phyloP scores from a whole-genome alignment of 2,329 filamentous ascomycete genomes.

The Penicillium carneum region DNA sequence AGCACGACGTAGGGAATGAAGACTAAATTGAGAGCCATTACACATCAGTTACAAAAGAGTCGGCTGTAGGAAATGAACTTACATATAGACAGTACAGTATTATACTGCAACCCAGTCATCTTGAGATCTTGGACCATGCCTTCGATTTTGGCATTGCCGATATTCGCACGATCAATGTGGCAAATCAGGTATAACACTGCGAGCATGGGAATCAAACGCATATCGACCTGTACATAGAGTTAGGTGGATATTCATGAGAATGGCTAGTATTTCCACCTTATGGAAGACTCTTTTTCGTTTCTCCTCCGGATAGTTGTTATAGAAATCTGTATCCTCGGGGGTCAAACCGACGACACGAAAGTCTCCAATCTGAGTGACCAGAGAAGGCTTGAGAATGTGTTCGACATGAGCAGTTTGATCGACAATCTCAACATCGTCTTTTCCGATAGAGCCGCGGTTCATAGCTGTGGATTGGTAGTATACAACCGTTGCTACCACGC shows the following conservation, averaged over 20 bases:
- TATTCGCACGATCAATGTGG: slow-evolving; percentile 29
- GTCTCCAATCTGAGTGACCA: background rate
- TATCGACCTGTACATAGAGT: slow-evolving; percentile 15
- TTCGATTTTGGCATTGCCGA: slow-evolving; percentile 32
- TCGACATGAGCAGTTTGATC: slow-evolving; percentile 21
- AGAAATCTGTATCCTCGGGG: slow-evolving; percentile 26
- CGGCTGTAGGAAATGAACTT: background rate
- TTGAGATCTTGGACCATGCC: slow-evolving; percentile 23
- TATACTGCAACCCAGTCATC: slow-evolving; percentile 29
- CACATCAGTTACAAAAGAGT: too few species aligned
- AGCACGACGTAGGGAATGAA: slow-evolving; percentile 30
- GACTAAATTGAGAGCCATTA: background rate
- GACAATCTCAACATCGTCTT: slow-evolving; percentile 21
- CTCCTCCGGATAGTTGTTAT: slow-evolving; percentile 16
- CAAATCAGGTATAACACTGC: slow-evolving; percentile 28
- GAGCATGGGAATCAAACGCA: slow-evolving; percentile 29
- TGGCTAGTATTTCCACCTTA: slow-evolving; percentile 9
- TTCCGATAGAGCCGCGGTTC: slow-evolving; percentile 17
- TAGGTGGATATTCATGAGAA: background rate
- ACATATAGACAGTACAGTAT: slow-evolving; percentile 25
- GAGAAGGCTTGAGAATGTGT: slow-evolving; percentile 16
- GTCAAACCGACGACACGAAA: slow-evolving; percentile 24
- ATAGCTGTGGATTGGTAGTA: slow-evolving; percentile 7
- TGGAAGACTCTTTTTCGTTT: slow-evolving; percentile 21
- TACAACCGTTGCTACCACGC: background rate